A percentile compares a stretch with the other conserved stretches of the same genome.
Evolutionary conservation across 2,329 filamentous ascomycete species (phyloP).

Genomic region (Lasiodiplodia citricola): DNA sequence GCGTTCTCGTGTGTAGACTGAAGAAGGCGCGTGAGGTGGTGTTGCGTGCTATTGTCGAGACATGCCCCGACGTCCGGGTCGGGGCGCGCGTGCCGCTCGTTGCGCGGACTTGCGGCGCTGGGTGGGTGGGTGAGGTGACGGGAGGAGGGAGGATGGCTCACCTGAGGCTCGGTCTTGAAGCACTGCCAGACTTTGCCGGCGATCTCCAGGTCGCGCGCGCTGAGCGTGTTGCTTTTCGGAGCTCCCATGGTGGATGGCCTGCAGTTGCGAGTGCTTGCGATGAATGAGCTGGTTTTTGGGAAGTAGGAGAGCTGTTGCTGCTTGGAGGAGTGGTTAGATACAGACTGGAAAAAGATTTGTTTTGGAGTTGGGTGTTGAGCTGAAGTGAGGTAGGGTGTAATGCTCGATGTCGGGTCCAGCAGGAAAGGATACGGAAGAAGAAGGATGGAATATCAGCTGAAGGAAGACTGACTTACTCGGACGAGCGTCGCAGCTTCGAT

Average conservation of each 20-base stretch:
- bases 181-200: conserved; percentile 2
- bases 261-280: not conserved
- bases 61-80: too few species aligned
- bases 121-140: too few species aligned
- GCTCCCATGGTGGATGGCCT: not conserved
- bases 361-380: not conserved
- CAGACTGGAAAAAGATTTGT: not conserved
- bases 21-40: not conserved
- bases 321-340: not conserved
- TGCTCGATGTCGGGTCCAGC: not conserved
- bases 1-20: not conserved
- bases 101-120: too few species aligned
- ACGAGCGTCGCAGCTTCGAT: not conserved
- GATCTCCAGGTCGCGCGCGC: conserved; percentile 16
- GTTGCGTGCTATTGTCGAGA: too few species aligned
- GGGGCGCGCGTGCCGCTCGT: not conserved
- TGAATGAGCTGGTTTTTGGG: not conserved
- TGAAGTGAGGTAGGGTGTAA: not conserved
- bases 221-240: conserved; percentile 1
- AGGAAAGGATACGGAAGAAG: not conserved
- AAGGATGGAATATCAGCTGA: not conserved
- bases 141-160: not conserved
- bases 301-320: not conserved
- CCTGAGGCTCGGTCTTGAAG: conserved; percentile 24
- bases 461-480: not conserved